Percentiles rank a stretch among this genome's conserved stretches.
phyloP scores from a whole-genome alignment of 305 asterid genomes.

The Vinca major region DNA sequence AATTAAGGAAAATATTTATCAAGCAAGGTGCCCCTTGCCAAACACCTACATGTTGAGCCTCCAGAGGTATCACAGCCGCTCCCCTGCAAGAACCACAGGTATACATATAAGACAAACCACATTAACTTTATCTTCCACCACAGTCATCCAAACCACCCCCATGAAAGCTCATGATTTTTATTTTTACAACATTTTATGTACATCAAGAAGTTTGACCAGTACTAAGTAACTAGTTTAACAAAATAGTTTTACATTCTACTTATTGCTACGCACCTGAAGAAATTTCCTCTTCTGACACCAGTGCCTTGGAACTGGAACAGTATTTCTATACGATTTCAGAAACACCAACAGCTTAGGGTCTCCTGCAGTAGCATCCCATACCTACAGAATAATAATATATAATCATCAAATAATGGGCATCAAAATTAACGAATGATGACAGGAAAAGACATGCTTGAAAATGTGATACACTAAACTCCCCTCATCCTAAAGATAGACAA shows the following conservation, averaged over 20 bases:
- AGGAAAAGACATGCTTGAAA: background rate
- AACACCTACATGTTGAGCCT: conserved; percentile 98
- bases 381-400: conserved; percentile 33
- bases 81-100: conserved; percentile 95
- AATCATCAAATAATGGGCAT: background rate
- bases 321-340: conserved; percentile 78
- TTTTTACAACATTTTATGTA: background rate
- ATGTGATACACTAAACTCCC: background rate
- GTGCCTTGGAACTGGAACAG: conserved; percentile 97
- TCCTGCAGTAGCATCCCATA: conserved; percentile 94
- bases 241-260: conserved; percentile 5
- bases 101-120: conserved; percentile 93
- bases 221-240: background rate
- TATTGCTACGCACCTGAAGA: conserved; percentile 61
- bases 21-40: conserved; percentile 79
- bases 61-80: conserved; percentile 80
- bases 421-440: background rate
- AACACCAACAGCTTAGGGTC: conserved; percentile 91
- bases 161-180: conserved; percentile 14
- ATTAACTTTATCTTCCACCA: conserved; percentile 51
- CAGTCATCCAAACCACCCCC: conserved; percentile 45
- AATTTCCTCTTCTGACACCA: conserved; percentile 97
- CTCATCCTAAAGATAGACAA: background rate
- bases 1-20: conserved; percentile 24
- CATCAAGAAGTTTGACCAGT: background rate